phyloP scores from a whole-genome alignment of 1,139 yeast genomes.

The Taphrina sp. region DNA sequence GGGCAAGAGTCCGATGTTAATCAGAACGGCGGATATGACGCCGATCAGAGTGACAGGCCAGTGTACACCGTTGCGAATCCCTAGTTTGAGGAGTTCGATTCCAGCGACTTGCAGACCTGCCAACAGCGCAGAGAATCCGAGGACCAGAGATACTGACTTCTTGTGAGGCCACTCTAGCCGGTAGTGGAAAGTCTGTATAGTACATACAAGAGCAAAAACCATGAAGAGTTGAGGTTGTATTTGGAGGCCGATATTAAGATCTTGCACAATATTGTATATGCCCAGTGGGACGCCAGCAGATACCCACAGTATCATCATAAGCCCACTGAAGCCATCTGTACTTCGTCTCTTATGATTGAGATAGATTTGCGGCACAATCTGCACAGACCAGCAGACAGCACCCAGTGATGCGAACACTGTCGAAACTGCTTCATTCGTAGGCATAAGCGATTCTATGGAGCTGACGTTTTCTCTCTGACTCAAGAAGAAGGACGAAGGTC shows the following conservation, averaged over 20 bases:
- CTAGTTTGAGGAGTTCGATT: slow-evolving; percentile 57
- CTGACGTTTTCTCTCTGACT: too few relatives aligned
- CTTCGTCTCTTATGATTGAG: slow-evolving; percentile 70
- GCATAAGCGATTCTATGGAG: too few relatives aligned
- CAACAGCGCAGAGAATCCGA: slow-evolving; percentile 49
- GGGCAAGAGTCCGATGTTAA: slow-evolving; percentile 78
- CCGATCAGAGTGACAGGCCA: slow-evolving; percentile 86
- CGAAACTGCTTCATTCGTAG: slow-evolving; percentile 49
- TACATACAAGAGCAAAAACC: slow-evolving; percentile 64
- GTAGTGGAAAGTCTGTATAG: slow-evolving; percentile 73
- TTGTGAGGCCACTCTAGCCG: slow-evolving; percentile 32
- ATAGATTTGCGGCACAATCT: slow-evolving; percentile 78
- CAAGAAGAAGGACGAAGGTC: too few relatives aligned
- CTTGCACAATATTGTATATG: slow-evolving; percentile 70
- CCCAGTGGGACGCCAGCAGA: slow-evolving; percentile 79
- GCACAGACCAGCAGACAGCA: slow-evolving; percentile 87
- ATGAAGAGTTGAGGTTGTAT: slow-evolving; percentile 86
- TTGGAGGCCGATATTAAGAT: slow-evolving; percentile 71
- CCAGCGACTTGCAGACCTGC: slow-evolving; percentile 69
- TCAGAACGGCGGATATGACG: slow-evolving; percentile 67
- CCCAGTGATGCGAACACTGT: slow-evolving; percentile 86
- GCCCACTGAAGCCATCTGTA: slow-evolving; percentile 79
- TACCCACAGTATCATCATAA: slow-evolving; percentile 84
- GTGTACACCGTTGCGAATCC: slow-evolving; percentile 46
- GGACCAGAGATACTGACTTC: slow-evolving; percentile 48